These are phyloP conservation scores for Termitomyces sp. DNA, from an alignment of 768 basidiomycete genomes.

Conservation along the genomic window DNA sequence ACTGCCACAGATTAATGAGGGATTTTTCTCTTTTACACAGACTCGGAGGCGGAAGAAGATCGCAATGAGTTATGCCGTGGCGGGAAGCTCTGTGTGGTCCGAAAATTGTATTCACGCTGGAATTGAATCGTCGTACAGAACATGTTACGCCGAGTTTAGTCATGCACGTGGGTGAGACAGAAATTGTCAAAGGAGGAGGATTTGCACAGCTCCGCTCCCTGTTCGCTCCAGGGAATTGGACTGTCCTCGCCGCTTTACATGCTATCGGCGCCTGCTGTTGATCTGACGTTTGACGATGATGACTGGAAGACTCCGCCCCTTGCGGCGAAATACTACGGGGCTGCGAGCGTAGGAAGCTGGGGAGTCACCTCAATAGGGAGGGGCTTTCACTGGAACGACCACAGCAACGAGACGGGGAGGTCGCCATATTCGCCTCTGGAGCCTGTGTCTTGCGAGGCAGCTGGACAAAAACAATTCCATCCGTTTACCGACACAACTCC, in stretches of 20 bases:
- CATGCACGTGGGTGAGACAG: constrained; percentile 8
- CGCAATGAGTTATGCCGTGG: neutral
- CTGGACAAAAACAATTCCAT: constrained; percentile 32
- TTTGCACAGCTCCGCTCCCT: constrained; percentile 8
- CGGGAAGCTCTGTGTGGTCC: neutral
- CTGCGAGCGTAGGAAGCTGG: constrained; percentile 77
- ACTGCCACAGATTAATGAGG: constrained; percentile 2
- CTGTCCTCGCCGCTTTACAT: constrained; percentile 31
- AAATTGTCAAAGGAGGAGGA: neutral
- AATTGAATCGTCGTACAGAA: neutral
- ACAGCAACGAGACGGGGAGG: constrained; percentile 24
- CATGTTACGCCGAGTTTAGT: neutral
- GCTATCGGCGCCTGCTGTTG: constrained; percentile 57
- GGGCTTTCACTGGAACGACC: constrained; percentile 72
- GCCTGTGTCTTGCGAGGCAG: constrained; percentile 14
- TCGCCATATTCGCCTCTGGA: constrained; percentile 18
- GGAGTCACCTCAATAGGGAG: constrained; percentile 82
- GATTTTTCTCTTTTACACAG: neutral
- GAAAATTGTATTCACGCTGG: neutral
- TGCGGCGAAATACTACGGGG: constrained; percentile 48
- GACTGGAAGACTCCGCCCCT: constrained; percentile 60
- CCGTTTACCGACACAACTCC: constrained; percentile 15
- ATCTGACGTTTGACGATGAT: constrained; percentile 65
- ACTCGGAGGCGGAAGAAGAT: neutral
- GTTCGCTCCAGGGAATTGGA: constrained; percentile 3